phyloP scores from a whole-genome alignment of 805 yeast species.

The Candida taoyuanica region DNA sequence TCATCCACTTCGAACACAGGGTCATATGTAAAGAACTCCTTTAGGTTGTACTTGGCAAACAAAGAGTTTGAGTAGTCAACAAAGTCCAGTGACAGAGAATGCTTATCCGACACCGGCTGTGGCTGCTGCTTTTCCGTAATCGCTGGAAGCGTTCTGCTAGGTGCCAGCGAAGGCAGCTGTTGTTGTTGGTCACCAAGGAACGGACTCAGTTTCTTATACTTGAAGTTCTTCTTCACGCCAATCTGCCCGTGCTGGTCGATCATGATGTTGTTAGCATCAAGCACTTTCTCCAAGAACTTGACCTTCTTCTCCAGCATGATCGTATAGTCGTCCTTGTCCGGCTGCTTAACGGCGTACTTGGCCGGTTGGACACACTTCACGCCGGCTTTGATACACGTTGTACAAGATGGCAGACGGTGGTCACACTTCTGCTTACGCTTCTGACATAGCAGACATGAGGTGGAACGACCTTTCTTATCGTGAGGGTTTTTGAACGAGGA shows the following conservation, averaged over 20 bases:
- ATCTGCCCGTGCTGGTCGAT: conserved; percentile 26
- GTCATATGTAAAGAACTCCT: conserved; percentile 40
- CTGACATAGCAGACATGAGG: conserved; percentile 53
- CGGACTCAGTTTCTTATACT: conserved; percentile 37
- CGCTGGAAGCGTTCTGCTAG: conserved; percentile 16
- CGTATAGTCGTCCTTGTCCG: conserved; percentile 54
- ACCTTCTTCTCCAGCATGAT: conserved; percentile 51
- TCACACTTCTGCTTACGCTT: conserved; percentile 62
- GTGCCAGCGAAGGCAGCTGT: conserved; percentile 5
- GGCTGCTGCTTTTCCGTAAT: conserved; percentile 8
- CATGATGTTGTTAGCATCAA: conserved; percentile 31
- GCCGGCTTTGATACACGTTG: conserved; percentile 62
- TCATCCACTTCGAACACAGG: conserved; percentile 52
- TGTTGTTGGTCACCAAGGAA: conserved; percentile 21
- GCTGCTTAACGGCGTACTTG: conserved; percentile 43
- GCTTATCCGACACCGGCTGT: not conserved
- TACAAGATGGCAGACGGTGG: conserved; percentile 58
- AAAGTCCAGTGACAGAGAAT: conserved; percentile 28
- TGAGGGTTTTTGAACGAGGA: conserved; percentile 18
- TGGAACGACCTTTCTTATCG: conserved; percentile 52
- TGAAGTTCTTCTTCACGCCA: conserved; percentile 29
- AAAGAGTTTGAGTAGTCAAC: conserved; percentile 37
- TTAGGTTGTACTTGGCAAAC: conserved; percentile 43
- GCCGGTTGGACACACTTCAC: conserved; percentile 62
- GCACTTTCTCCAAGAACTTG: conserved; percentile 43